These are phyloP conservation scores for Phytophthora fragariae DNA, from an alignment of 352 stramenopile species.

Conservation along the genomic window DNA sequence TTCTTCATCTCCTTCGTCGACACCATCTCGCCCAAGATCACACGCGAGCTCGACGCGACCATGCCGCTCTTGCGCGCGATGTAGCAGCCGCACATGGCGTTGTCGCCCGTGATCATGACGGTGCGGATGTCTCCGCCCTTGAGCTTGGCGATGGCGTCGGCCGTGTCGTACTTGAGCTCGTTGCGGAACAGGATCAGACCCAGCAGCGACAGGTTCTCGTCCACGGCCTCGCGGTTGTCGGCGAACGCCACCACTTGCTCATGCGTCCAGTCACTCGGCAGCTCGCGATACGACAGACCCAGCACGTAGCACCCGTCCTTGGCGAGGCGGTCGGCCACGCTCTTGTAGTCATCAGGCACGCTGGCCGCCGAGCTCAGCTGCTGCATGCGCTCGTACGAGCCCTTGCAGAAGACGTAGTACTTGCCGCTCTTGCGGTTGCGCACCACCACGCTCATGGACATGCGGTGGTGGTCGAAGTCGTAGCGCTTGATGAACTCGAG, in stretches of 20 bases:
- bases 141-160: conserved; percentile 64
- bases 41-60: conserved; percentile 32
- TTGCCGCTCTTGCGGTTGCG: conserved; percentile 40
- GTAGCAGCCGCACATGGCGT: conserved; percentile 55
- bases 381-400: conserved; percentile 71
- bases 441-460: conserved; percentile 85
- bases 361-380: conserved; percentile 45
- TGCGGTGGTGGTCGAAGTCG: conserved; percentile 84
- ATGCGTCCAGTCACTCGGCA: conserved; percentile 31
- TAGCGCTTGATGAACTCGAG: conserved; percentile 75
- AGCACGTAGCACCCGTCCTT: conserved; percentile 81
- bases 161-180: conserved; percentile 61
- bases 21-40: conserved; percentile 53
- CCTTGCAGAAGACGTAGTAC: conserved; percentile 75
- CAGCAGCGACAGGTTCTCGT: conserved; percentile 57
- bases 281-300: conserved; percentile 50
- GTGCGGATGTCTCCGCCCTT: conserved; percentile 59
- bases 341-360: conserved; percentile 67
- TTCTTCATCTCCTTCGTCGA: conserved; percentile 34
- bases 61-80: conserved; percentile 52
- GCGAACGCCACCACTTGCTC: conserved; percentile 31
- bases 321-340: conserved; percentile 42
- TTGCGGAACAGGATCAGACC: conserved; percentile 85
- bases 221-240: conserved; percentile 56
- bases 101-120: conserved; percentile 88